Evolutionary conservation across 805 yeast species (phyloP), one percentile per base, ranked within the genome.

Genomic region (Cyberlindnera amylophila): DNA sequence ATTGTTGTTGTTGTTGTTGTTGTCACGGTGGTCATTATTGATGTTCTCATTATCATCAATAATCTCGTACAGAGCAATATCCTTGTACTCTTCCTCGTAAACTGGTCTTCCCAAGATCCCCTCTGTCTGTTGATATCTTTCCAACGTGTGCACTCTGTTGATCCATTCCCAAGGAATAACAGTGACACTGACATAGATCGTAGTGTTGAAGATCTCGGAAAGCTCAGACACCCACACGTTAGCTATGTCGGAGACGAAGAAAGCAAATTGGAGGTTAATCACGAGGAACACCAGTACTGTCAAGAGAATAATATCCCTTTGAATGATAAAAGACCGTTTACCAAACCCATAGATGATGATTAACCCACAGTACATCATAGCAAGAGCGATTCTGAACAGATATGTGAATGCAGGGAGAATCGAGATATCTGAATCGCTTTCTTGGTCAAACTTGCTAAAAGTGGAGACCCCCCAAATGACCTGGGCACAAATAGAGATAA

Each of bases 101-200:
- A 84, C 75, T 14, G 80, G 79, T 46, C 95, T 66, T 1, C 96
- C 96, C 31, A 87, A 59, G 5, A 86, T 75, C 7, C 91, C 86
- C 45, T 79, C 81, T 33, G 79, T 77, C 52, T 85, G 90, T 41
- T 74, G 72, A 13, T 65, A 66, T 48, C 77, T 75, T 63, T 79
- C 80, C 32, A 82, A 60, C 11, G 73, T 67, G 38, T 74, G 73
- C 42, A 82, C 70, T 48, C 84, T 70, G 55, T 83, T 85, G 47
- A 84, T 73, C 91, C 95, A 87, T 61, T 86, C 95, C 93, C 95
- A 85, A 1, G 86, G 86, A 10, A 82, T 71, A 6, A 83, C 83
- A 24, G 86, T 83, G 28, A 86, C 75, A 16, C 82, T 69, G 8
- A 84, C 75, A 57, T 81, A 82, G n/a, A 82, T 75, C 1, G 85